Base-by-base conservation (phyloP, 495 filamentous ascomycete genomes). In the Penicillium silybi region DNA sequence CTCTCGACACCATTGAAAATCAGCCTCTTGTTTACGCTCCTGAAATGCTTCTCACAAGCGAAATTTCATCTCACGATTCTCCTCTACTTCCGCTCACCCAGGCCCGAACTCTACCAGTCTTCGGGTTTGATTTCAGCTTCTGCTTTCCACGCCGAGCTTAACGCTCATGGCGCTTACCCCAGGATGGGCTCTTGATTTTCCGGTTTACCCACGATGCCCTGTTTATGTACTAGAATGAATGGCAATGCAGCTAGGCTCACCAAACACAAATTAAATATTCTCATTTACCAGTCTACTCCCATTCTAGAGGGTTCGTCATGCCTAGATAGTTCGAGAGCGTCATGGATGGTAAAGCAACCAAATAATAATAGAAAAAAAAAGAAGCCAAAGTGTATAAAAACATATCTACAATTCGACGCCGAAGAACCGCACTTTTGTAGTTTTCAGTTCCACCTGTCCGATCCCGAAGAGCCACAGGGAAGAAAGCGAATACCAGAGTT, bases 341-440 rank as follows among this genome's bases (percentile, higher is more conserved):
- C 22, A 23, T 3, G 37, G 16, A 38, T 39, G 37, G 44, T 17
- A 38, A 41, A 51, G 45, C 45, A 46, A 34, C 32, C 44, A 46
- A 46, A 25, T 43, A 18, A 52, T 34, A 41, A 46, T 19, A 46
- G 39, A 48, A 16, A 54, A 48, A 16, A 54, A 54, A 49, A 52
- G 44, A 56, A 57, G 46, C 44, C 53, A 59, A 51, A 63, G 47
- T 69, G 60, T 72, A 72, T 67, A 54, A 60, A 54, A 45, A 54
- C 57, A 50, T 69, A 65, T 67, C 61, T 70, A 64, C 62, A 66
- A 62, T 60, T 53, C 48, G 56, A 68, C 63, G 66, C 64, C 64
- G 35, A 52, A 65, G 52, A 50, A 64, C 57, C 63, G 43, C 50
- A 59, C 56, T 63, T 66, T 62, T 63, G 40, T 64, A 53, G 46